Percentiles rank a stretch among this genome's conserved stretches.
Conservation (phyloP, 495 filamentous ascomycete species). For the Pyrenula aspistea region DNA sequence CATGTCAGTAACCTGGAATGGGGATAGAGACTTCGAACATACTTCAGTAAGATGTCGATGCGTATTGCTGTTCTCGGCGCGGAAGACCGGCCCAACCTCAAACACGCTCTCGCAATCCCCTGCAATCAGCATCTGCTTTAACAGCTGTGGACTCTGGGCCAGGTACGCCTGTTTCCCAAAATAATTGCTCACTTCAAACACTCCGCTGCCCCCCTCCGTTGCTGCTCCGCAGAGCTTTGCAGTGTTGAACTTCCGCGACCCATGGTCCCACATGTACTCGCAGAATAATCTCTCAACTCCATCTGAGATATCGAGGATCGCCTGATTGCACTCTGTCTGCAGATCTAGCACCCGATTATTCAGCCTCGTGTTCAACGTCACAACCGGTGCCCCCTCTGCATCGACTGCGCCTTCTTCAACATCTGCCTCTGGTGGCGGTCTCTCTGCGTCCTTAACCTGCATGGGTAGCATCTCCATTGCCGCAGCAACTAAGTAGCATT, state of each 20-base stretch:
- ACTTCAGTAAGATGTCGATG: slow-evolving; percentile 90
- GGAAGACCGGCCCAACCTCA: slow-evolving; percentile 83
- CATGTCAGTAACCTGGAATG: slow-evolving; percentile 1
- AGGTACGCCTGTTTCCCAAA: slow-evolving; percentile 78
- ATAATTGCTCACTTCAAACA: slow-evolving; percentile 76
- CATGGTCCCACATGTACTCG: slow-evolving; percentile 59
- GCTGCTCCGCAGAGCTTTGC: slow-evolving; percentile 83
- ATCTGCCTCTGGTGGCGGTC: slow-evolving; percentile 29
- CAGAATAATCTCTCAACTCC: slow-evolving; percentile 72
- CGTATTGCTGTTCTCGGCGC: slow-evolving; percentile 94
- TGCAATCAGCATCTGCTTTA: slow-evolving; percentile 94
- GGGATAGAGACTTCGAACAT: slow-evolving; percentile 8
- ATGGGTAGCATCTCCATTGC: slow-evolving; percentile 56
- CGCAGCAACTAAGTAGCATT: slow-evolving; percentile 63
- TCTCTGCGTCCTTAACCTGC: slow-evolving; percentile 54
- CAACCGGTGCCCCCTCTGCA: slow-evolving; percentile 43
- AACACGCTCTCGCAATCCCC: slow-evolving; percentile 85
- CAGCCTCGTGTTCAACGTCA: slow-evolving; percentile 64
- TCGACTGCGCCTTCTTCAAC: slow-evolving; percentile 33
- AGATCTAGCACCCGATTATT: slow-evolving; percentile 88
- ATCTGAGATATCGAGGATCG: slow-evolving; percentile 72
- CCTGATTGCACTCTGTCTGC: slow-evolving; percentile 75
- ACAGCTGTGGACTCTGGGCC: slow-evolving; percentile 89
- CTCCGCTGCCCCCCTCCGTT: slow-evolving; percentile 86
- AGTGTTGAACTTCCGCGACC: slow-evolving; percentile 81